phyloP scores from a whole-genome alignment of 768 basidiomycete genomes.

The Obba rivulosa region DNA sequence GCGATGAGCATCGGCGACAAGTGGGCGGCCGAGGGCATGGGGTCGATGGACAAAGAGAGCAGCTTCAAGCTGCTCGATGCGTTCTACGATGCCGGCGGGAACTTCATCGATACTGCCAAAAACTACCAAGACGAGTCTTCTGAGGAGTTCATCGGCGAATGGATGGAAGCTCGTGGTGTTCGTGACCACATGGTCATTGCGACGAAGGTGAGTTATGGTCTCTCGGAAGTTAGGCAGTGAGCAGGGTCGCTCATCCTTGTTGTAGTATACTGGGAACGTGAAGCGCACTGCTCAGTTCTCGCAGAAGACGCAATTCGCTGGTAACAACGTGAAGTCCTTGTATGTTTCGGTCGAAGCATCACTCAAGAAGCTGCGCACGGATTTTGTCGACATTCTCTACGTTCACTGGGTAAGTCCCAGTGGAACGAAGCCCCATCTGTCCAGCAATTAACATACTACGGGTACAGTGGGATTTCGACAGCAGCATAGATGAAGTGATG shows the following conservation, averaged over 20 bases:
- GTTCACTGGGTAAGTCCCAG: slow-evolving; percentile 49
- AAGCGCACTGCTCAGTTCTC: slow-evolving; percentile 13
- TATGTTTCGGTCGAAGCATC: slow-evolving; percentile 27
- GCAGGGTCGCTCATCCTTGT: too few species aligned
- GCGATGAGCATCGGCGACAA: slow-evolving; percentile 35
- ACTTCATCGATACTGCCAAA: slow-evolving; percentile 44
- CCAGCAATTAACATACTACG: slow-evolving; percentile 18
- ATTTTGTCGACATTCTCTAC: slow-evolving; percentile 54
- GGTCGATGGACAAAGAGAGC: slow-evolving; percentile 30
- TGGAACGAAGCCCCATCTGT: slow-evolving; percentile 5
- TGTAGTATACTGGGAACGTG: slow-evolving; percentile 23
- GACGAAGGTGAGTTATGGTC: slow-evolving; percentile 26
- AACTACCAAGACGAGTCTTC: slow-evolving; percentile 50
- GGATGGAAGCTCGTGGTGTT: slow-evolving; percentile 34
- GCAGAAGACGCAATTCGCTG: slow-evolving; percentile 34
- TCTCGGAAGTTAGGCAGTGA: slow-evolving; percentile 1
- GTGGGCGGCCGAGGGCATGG: slow-evolving; percentile 27
- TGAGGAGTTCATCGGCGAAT: slow-evolving; percentile 46
- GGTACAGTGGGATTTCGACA: slow-evolving; percentile 38
- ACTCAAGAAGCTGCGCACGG: slow-evolving; percentile 47
- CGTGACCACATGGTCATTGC: slow-evolving; percentile 40
- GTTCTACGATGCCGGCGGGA: slow-evolving; percentile 39
- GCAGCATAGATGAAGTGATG: slow-evolving; percentile 39
- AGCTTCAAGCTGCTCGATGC: slow-evolving; percentile 39
- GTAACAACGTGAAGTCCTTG: slow-evolving; percentile 34